Evolutionary conservation across 2,329 filamentous ascomycete species (phyloP).

Genomic region (Alternaria dauci): DNA sequence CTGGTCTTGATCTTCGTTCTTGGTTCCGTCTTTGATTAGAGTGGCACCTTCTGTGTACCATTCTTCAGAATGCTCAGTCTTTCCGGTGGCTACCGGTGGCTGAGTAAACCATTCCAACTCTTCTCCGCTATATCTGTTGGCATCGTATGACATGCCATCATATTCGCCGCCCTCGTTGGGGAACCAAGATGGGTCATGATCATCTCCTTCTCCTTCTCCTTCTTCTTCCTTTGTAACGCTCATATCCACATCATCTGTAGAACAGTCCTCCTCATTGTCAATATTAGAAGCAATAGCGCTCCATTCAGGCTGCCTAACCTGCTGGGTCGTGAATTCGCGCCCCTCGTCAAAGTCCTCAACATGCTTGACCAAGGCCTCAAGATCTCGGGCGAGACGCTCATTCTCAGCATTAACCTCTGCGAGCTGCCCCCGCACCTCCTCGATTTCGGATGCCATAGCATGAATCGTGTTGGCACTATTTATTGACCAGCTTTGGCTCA

Average conservation of each 20-base stretch:
- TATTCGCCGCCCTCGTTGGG: neutral
- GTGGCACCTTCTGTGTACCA: neutral
- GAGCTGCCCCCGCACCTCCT: neutral
- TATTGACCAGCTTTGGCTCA: neutral
- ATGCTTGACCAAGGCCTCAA: neutral
- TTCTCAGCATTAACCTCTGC: neutral
- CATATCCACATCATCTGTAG: neutral
- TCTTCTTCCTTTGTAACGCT: neutral
- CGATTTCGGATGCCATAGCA: neutral
- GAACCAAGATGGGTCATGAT: neutral
- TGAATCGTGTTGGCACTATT: conserved; percentile 2
- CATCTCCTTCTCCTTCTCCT: neutral
- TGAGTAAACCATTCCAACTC: neutral
- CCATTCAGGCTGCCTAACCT: neutral
- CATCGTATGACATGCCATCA: neutral
- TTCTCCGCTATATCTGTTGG: neutral
- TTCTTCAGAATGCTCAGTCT: neutral
- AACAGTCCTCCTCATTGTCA: neutral
- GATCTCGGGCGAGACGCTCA: neutral
- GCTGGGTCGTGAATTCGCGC: neutral
- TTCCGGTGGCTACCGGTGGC: neutral
- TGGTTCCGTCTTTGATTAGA: neutral
- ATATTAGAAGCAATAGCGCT: neutral
- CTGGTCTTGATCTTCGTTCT: neutral
- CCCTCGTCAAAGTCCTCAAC: neutral